These are phyloP conservation scores for Ophiostoma piceae DNA, from an alignment of 2,329 filamentous ascomycete genomes.

Conservation along the genomic window DNA sequence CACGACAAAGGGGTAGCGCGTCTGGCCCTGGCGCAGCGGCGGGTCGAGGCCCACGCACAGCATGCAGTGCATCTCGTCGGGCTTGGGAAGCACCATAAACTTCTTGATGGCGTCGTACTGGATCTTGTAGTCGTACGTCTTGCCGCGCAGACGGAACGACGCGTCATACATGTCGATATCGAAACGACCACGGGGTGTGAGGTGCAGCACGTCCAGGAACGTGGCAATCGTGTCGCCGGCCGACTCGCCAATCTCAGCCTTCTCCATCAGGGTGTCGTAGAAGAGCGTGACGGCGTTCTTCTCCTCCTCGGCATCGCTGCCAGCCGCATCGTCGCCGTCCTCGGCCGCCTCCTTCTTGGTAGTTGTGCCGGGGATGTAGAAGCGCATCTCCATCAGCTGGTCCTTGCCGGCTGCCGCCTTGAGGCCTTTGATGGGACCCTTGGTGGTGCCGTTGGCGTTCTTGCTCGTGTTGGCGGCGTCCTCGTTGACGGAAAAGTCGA, in stretches of 20 bases:
- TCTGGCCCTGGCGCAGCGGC: conserved; percentile 92
- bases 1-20: conserved; percentile 93
- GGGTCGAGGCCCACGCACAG: conserved; percentile 93
- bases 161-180: conserved; percentile 99
- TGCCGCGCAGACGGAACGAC: conserved; percentile 93
- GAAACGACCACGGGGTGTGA: conserved; percentile 97
- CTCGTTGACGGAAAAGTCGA: conserved; percentile 80
- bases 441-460: conserved; percentile 35
- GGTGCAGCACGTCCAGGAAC: conserved; percentile 92
- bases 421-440: conserved; percentile 72
- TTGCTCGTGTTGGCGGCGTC: conserved; percentile 72
- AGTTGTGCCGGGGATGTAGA: conserved; percentile 91
- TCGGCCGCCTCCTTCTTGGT: conserved; percentile 65
- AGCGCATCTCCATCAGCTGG: conserved; percentile 96
- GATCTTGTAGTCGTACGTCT: conserved; percentile 99
- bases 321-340: conserved; percentile 65
- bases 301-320: conserved; percentile 66
- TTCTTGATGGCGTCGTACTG: conserved; percentile 98
- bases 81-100: conserved; percentile 96
- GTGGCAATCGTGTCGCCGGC: conserved; percentile 98
- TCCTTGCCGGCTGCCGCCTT: conserved; percentile 86
- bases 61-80: conserved; percentile 94
- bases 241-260: conserved; percentile 97
- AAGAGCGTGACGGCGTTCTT: conserved; percentile 96
- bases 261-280: conserved; percentile 96